These are phyloP conservation scores for Dendrostoma leiphaemia DNA, from an alignment of 2,329 filamentous ascomycete genomes.

Conservation along the genomic window DNA sequence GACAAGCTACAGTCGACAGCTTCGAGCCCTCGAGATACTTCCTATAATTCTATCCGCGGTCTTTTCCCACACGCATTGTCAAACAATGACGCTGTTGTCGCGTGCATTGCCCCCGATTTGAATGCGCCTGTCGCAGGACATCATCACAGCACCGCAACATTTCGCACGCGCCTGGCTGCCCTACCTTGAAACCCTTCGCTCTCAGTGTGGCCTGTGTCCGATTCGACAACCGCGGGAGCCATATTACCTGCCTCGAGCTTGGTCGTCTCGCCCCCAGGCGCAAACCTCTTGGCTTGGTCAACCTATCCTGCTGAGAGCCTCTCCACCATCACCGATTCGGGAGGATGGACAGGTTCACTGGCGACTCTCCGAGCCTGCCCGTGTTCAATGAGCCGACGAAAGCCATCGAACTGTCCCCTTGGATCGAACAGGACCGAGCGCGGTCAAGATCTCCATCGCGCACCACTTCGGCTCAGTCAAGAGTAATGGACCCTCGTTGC, in stretches of 20 bases:
- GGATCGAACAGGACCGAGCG: conserved; percentile 30
- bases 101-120: conserved; percentile 5
- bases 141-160: conserved; percentile 13
- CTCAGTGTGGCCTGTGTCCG: conserved; percentile 7
- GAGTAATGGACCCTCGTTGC: conserved; percentile 37
- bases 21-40: not conserved
- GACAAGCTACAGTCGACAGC: not conserved
- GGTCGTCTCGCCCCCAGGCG: not conserved
- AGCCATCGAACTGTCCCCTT: conserved; percentile 15
- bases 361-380: conserved; percentile 17
- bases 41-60: not conserved
- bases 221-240: not conserved
- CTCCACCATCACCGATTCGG: not conserved
- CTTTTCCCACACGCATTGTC: not conserved
- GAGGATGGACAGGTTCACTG: conserved; percentile 19
- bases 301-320: not conserved
- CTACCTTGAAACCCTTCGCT: not conserved
- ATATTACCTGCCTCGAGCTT: not conserved
- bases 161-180: no score
- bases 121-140: conserved; percentile 16
- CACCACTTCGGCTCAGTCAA: conserved; percentile 54
- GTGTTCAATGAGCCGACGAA: conserved; percentile 17
- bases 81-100: conserved; percentile 10
- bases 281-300: not conserved
- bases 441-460: conserved; percentile 34